Evolutionary conservation across 2,329 filamentous ascomycete genomes (phyloP).

Genomic region (Tricladium varicosporioides): DNA sequence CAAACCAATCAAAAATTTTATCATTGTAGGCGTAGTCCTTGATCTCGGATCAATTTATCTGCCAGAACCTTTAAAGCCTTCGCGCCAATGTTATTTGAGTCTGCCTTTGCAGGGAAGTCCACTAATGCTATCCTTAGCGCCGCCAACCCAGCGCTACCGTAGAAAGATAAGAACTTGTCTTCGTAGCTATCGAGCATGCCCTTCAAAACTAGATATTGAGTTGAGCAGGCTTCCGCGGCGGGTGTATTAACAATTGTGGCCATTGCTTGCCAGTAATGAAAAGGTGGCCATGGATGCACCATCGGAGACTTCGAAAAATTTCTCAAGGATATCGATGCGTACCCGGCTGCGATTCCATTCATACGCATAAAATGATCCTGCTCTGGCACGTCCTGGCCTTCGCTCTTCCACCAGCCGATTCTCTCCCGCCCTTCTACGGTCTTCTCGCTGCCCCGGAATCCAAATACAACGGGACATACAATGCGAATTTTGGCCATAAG

Average conservation of each 20-base stretch:
- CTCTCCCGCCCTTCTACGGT: slow-evolving; percentile 64
- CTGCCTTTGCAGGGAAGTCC: slow-evolving; percentile 64
- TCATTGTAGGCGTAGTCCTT: slow-evolving; percentile 5
- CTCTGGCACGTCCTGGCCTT: slow-evolving; percentile 56
- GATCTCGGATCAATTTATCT: slow-evolving; percentile 44
- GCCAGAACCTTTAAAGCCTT: slow-evolving; percentile 52
- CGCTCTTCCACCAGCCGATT: slow-evolving; percentile 69
- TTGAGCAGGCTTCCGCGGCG: slow-evolving; percentile 63
- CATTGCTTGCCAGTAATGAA: slow-evolving; percentile 79
- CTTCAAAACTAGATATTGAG: slow-evolving; percentile 68
- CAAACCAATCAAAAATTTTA: neutral
- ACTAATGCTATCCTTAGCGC: slow-evolving; percentile 69
- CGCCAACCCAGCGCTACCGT: slow-evolving; percentile 72
- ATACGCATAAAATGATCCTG: slow-evolving; percentile 79
- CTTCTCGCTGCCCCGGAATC: slow-evolving; percentile 72
- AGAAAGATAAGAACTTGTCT: slow-evolving; percentile 75
- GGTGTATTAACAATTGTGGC: slow-evolving; percentile 76
- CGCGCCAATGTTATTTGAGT: slow-evolving; percentile 46
- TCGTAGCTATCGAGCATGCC: slow-evolving; percentile 72
- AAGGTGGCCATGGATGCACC: slow-evolving; percentile 75
- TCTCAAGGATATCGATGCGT: slow-evolving; percentile 76
- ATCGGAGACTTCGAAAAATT: slow-evolving; percentile 67
- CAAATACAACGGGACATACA: slow-evolving; percentile 81
- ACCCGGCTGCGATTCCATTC: slow-evolving; percentile 81
- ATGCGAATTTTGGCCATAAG: slow-evolving; percentile 83